A percentile compares a stretch with the other conserved stretches of the same genome.
Conservation (phyloP, 2,329 filamentous ascomycete species). For the Colletotrichum tamarilloi region DNA sequence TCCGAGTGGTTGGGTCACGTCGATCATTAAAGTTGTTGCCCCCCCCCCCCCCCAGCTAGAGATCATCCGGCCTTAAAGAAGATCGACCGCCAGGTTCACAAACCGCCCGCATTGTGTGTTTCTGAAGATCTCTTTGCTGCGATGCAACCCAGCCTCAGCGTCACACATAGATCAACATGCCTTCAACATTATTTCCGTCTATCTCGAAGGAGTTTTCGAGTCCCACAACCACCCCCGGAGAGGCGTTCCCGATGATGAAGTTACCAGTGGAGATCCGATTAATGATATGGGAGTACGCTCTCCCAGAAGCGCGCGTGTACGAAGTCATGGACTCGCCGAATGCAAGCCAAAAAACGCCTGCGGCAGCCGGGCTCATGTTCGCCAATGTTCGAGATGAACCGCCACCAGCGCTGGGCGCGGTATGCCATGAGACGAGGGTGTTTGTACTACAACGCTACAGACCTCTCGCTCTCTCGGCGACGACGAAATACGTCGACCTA, state of each 20-base stretch:
- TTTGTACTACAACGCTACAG: slow-evolving; percentile 56
- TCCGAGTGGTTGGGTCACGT: slow-evolving; percentile 25
- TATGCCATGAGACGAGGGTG: slow-evolving; percentile 56
- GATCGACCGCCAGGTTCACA: slow-evolving; percentile 27
- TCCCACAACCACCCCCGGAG: neutral
- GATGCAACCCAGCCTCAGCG: slow-evolving; percentile 29
- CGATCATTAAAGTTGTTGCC: slow-evolving; percentile 11
- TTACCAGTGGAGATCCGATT: slow-evolving; percentile 58
- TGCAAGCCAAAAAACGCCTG: slow-evolving; percentile 50
- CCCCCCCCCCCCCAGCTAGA: neutral
- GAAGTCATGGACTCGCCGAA: slow-evolving; percentile 59
- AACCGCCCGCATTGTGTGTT: slow-evolving; percentile 5
- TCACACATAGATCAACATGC: slow-evolving; percentile 31
- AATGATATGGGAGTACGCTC: slow-evolving; percentile 58
- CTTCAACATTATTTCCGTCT: slow-evolving; percentile 19
- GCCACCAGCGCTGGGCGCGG: slow-evolving; percentile 54
- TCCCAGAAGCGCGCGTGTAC: slow-evolving; percentile 57
- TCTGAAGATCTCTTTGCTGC: slow-evolving; percentile 27
- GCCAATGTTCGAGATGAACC: slow-evolving; percentile 58
- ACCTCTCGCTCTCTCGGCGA: slow-evolving; percentile 54
- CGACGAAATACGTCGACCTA: slow-evolving; percentile 60
- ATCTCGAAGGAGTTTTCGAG: neutral
- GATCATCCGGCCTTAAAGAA: slow-evolving; percentile 29
- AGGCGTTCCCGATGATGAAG: slow-evolving; percentile 36
- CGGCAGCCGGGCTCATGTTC: slow-evolving; percentile 57